Evolutionary conservation across 306 rosid genomes (phyloP).

Genomic region (Cajanus cajan): DNA sequence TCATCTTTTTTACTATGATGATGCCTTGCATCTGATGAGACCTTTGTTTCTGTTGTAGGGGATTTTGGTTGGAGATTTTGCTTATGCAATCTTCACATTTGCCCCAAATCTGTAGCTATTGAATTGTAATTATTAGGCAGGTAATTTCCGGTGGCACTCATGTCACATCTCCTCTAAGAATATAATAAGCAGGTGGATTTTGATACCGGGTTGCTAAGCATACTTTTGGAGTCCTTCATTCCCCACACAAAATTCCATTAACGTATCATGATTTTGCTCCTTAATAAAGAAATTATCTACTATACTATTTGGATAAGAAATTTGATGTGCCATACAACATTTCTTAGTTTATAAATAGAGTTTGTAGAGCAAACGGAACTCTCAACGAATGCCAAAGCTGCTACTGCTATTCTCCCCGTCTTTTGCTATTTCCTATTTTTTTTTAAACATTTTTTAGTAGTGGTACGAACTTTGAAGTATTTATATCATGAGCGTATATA

Average conservation of each 20-base stretch:
- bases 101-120: background rate
- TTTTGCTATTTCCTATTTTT: background rate
- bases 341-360: background rate
- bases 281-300: background rate
- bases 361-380: background rate
- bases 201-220: background rate
- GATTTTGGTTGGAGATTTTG: background rate
- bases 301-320: background rate
- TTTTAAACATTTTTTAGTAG: too few relatives aligned
- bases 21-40: background rate
- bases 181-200: background rate
- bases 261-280: background rate
- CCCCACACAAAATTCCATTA: background rate
- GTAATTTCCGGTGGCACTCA: background rate
- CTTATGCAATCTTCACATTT: background rate
- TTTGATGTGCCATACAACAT: background rate
- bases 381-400: background rate
- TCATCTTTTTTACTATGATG: background rate
- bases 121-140: background rate
- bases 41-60: conserved; percentile 20
- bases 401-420: background rate
- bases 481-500: too few relatives aligned
- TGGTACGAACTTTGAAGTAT: too few relatives aligned
- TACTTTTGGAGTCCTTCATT: background rate
- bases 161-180: background rate